Evolutionary conservation across 2,329 filamentous ascomycete species (phyloP).

Genomic region (Fusarium poae): DNA sequence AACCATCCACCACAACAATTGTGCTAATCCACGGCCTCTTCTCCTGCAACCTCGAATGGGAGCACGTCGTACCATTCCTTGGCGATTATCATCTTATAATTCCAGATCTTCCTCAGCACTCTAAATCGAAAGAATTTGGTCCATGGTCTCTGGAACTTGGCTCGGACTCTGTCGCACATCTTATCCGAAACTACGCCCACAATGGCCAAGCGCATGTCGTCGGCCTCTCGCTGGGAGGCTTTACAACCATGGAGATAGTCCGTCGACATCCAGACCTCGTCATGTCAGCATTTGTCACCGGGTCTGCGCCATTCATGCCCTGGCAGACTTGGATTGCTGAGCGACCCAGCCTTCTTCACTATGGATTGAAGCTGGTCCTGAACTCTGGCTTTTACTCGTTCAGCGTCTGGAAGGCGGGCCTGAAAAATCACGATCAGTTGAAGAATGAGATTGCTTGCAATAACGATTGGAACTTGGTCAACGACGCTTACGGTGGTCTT

Average conservation of each 20-base stretch:
- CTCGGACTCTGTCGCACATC: slow-evolving; percentile 51
- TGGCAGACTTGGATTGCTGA: slow-evolving; percentile 46
- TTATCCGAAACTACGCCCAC: slow-evolving; percentile 55
- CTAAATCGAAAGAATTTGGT: slow-evolving; percentile 50
- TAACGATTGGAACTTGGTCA: slow-evolving; percentile 46
- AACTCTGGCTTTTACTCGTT: slow-evolving; percentile 46
- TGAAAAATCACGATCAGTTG: slow-evolving; percentile 49
- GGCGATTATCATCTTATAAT: slow-evolving; percentile 56
- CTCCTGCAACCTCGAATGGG: slow-evolving; percentile 54
- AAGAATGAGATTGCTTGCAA: slow-evolving; percentile 54
- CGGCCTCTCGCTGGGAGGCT: slow-evolving; percentile 58
- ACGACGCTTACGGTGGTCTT: slow-evolving; percentile 45
- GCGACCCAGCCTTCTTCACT: slow-evolving; percentile 47
- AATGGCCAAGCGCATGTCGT: slow-evolving; percentile 56
- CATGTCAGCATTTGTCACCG: slow-evolving; percentile 44
- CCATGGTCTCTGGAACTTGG: slow-evolving; percentile 50
- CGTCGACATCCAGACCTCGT: slow-evolving; percentile 29
- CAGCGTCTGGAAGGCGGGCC: slow-evolving; percentile 46
- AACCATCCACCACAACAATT: slow-evolving; percentile 47
- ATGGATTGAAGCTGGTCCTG: slow-evolving; percentile 46
- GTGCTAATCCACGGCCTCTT: slow-evolving; percentile 53
- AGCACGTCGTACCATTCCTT: slow-evolving; percentile 53
- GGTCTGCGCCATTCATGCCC: slow-evolving; percentile 53
- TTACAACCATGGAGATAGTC: slow-evolving; percentile 15
- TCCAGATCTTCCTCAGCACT: slow-evolving; percentile 57